A percentile compares a stretch with the other conserved stretches of the same genome.
phyloP scores from a whole-genome alignment of 192 early-diverging fungal species.

The Backusella morwellensis region DNA sequence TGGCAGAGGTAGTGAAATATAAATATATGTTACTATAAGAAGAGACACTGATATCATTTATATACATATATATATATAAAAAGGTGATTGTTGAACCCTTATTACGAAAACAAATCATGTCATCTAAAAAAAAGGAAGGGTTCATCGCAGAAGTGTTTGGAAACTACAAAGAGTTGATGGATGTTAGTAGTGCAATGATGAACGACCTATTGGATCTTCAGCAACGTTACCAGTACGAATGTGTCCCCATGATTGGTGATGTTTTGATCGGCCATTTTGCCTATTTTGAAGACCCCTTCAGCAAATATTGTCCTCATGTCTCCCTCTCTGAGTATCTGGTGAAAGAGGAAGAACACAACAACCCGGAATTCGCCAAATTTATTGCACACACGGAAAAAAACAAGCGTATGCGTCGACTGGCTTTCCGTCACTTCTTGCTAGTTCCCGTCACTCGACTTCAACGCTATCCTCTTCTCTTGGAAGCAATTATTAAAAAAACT shows the following conservation, averaged over 20 bases:
- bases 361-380: constrained; percentile 71
- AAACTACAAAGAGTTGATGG: constrained; percentile 44
- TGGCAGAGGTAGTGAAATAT: constrained; percentile 61
- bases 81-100: constrained; percentile 13
- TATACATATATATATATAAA: neutral
- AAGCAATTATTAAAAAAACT: constrained; percentile 82
- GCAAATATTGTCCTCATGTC: constrained; percentile 82
- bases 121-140: constrained; percentile 48
- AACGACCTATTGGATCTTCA: constrained; percentile 52
- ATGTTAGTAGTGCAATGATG: constrained; percentile 57
- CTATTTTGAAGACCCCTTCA: constrained; percentile 68
- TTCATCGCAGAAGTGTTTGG: constrained; percentile 81
- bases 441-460: constrained; percentile 85
- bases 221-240: constrained; percentile 57
- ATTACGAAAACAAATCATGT: constrained; percentile 3
- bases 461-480: constrained; percentile 82
- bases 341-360: constrained; percentile 68
- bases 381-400: constrained; percentile 45
- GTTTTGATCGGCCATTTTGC: constrained; percentile 71
- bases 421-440: constrained; percentile 49
- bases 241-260: constrained; percentile 75
- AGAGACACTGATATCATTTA: neutral
- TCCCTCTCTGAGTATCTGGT: constrained; percentile 78
- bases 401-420: constrained; percentile 22
- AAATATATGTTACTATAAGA: neutral